Evolutionary conservation across 139 green algal genomes (phyloP).

Genomic region (Trebouxia sp.): DNA sequence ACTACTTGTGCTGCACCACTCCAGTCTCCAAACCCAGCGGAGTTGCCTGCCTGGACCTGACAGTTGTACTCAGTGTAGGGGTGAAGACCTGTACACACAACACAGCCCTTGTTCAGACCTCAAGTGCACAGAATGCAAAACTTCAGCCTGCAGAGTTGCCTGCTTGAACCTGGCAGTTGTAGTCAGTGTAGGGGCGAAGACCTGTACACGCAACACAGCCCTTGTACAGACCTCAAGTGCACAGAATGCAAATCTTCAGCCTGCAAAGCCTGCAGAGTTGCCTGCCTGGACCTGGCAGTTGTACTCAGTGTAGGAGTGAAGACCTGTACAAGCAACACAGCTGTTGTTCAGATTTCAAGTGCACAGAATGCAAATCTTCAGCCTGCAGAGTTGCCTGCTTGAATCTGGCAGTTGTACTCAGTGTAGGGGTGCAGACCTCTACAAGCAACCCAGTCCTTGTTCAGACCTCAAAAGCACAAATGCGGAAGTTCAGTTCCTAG

Average conservation of each 20-base stretch:
- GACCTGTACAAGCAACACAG: neutral
- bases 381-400: neutral
- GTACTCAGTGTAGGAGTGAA: constrained; percentile 23
- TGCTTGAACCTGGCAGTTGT: neutral
- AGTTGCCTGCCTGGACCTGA: neutral
- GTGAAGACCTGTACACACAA: constrained; percentile 2
- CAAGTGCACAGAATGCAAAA: neutral
- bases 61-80: constrained; percentile 25
- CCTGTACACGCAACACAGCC: neutral
- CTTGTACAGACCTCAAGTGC: neutral
- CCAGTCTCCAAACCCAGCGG: constrained; percentile 3
- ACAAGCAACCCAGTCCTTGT: neutral
- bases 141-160: neutral
- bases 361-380: neutral
- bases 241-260: neutral
- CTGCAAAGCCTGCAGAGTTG: constrained; percentile 1
- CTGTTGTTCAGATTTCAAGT: neutral
- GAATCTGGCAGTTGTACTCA: neutral
- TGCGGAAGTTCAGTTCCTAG: neutral
- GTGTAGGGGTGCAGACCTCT: neutral
- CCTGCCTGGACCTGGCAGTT: neutral
- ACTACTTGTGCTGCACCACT: neutral
- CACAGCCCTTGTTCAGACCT: neutral
- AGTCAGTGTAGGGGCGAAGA: neutral
- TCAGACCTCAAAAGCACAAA: neutral